Base-by-base conservation (phyloP, 2,329 filamentous ascomycete species). In the Aspergillus cejpii region DNA sequence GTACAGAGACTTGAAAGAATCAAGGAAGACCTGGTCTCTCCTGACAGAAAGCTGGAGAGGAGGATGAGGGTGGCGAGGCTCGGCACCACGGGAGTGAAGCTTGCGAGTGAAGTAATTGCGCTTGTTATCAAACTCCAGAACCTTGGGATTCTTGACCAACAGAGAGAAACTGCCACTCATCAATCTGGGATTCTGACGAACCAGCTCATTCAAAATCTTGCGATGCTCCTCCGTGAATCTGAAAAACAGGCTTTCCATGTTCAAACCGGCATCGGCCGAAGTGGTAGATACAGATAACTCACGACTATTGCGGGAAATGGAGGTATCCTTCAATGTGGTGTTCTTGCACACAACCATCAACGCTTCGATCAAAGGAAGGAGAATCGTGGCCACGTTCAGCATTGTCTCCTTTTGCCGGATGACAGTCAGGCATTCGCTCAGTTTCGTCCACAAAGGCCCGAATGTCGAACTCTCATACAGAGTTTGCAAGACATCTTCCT, bases 291-390 rank as follows among this genome's bases (percentile, higher is more conserved):
- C 69, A 11, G 83, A 74, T 64, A 87, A 77, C 38, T 92, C 86
- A 61, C 85, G 85, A 50, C 66, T 70, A 28, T 64, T 67, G 45
- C 64, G 76, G 64, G 63, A 59, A 29, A 76, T 55, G 1, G 76
- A 68, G 20, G 80, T 71, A 49, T 92, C 86, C 60, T 83, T 84
- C 43, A 89, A 74, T 1, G 88, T 85, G 6, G 89, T 95, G 66
- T 97, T 97, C 74, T 97, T 98, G 78, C 94, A 98, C 21, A 98
- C 90, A 42, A 98, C 92, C 92, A 98, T 98, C 50, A 98, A 75
- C 5, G 90, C 88, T 67, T 98, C 92, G 49, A 98, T 96, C 23
- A 98, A 74, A 23, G 92, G 92, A 27, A 97, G 74, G 20, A 98
- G 77, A 52, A 97, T 97, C 0, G 91, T 97, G 23, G 92, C 94